phyloP scores from a whole-genome alignment of 2,329 filamentous ascomycete species.

The Pestalotiopsis fici region DNA sequence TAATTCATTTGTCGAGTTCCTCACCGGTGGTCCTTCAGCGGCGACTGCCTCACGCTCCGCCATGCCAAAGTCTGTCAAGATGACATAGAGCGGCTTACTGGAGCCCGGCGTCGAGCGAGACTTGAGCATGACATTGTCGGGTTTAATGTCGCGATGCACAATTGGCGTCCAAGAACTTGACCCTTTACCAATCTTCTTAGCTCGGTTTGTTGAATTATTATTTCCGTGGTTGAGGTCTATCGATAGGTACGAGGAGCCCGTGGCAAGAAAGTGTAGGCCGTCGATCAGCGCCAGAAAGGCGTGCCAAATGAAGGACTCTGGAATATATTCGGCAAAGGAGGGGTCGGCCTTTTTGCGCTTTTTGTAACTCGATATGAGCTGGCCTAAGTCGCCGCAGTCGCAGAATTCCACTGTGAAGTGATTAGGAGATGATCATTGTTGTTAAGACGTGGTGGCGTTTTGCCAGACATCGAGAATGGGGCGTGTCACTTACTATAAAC shows the following conservation, averaged over 20 bases:
- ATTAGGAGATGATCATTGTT: background rate
- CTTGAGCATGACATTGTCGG: constrained; percentile 20
- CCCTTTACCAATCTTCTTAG: background rate
- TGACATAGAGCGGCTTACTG: constrained; percentile 15
- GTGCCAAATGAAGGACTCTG: constrained; percentile 21
- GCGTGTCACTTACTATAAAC: constrained; percentile 2
- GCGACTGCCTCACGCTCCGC: constrained; percentile 3
- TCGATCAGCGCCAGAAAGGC: constrained; percentile 15
- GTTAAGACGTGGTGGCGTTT: background rate
- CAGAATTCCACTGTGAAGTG: constrained; percentile 10
- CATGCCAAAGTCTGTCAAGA: constrained; percentile 19
- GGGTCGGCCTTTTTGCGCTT: background rate
- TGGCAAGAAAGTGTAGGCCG: constrained; percentile 17
- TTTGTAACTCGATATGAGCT: constrained; percentile 13
- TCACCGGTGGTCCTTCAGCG: background rate
- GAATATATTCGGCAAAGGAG: constrained; percentile 7
- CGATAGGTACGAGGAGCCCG: constrained; percentile 14
- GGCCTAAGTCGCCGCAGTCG: constrained; percentile 11
- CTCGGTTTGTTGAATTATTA: too few relatives aligned
- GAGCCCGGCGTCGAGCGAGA: constrained; percentile 18
- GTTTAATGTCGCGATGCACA: constrained; percentile 22
- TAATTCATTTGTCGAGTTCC: background rate
- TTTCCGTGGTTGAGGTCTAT: constrained; percentile 10
- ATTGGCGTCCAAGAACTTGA: constrained; percentile 14
- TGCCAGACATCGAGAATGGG: background rate